These are phyloP conservation scores for Penicillium maclennaniae DNA, from an alignment of 495 filamentous ascomycete species.

Conservation along the genomic window DNA sequence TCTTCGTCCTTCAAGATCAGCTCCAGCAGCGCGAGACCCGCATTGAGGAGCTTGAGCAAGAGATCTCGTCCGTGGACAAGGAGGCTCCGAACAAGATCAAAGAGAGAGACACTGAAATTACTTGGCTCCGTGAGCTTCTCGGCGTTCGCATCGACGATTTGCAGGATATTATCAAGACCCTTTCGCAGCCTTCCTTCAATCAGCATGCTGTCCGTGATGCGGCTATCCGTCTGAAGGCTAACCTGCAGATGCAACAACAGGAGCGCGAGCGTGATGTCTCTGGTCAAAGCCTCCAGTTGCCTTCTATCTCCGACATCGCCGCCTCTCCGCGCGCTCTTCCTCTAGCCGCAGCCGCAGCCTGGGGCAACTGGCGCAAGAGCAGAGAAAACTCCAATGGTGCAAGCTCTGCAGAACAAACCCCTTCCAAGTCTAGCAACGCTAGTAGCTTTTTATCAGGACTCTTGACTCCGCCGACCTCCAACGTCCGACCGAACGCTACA, in stretches of 20 bases:
- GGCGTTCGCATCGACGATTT: constrained; percentile 87
- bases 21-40: constrained; percentile 86
- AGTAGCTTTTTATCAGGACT: constrained; percentile 66
- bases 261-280: constrained; percentile 70
- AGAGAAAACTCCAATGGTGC: constrained; percentile 39
- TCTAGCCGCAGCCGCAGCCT: constrained; percentile 76
- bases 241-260: constrained; percentile 95
- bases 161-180: constrained; percentile 79
- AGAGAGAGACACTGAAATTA: constrained; percentile 89
- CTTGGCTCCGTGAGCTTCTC: constrained; percentile 90
- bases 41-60: constrained; percentile 81
- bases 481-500: constrained; percentile 53
- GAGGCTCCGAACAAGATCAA: constrained; percentile 77
- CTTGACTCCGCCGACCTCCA: constrained; percentile 74
- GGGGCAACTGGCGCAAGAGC: constrained; percentile 77
- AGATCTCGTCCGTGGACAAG: constrained; percentile 60
- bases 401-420: constrained; percentile 54
- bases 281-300: constrained; percentile 48
- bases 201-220: constrained; percentile 75
- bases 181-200: constrained; percentile 71
- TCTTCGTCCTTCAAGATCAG: constrained; percentile 93
- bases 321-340: constrained; percentile 77
- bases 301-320: constrained; percentile 58
- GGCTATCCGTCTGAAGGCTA: constrained; percentile 87
- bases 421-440: constrained; percentile 55